phyloP scores from a whole-genome alignment of 2,329 filamentous ascomycete genomes.

The Alternaria atra region DNA sequence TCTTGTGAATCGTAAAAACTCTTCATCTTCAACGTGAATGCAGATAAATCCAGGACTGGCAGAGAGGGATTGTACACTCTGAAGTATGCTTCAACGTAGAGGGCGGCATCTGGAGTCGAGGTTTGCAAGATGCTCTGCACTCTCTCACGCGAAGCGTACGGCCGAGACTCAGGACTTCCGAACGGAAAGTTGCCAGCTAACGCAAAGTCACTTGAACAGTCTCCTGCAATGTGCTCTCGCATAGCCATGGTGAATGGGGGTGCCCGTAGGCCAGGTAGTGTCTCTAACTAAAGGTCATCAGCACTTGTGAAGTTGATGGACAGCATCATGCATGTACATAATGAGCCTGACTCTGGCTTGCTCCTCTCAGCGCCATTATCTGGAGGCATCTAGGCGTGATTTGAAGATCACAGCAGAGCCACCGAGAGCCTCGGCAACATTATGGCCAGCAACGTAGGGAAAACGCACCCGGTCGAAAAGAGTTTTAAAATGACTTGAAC shows the following conservation, averaged over 20 bases:
- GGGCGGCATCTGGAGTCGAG: not conserved
- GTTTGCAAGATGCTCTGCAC: not conserved
- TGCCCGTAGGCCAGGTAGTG: too few relatives aligned
- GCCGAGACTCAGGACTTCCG: slow-evolving; percentile 22
- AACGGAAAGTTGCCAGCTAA: slow-evolving; percentile 34
- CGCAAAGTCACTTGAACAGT: slow-evolving; percentile 27
- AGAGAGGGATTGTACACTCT: not conserved
- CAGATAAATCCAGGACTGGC: not conserved
- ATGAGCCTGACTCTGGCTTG: too few relatives aligned
- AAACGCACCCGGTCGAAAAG: slow-evolving; percentile 10
- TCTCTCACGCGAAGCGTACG: slow-evolving; percentile 18
- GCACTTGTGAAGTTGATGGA: too few relatives aligned
- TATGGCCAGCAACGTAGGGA: not conserved
- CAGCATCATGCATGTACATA: too few relatives aligned
- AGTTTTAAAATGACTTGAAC: slow-evolving; percentile 25
- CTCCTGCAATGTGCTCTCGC: slow-evolving; percentile 18
- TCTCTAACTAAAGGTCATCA: too few relatives aligned
- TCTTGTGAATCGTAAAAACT: not conserved
- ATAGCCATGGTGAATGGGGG: slow-evolving; percentile 21
- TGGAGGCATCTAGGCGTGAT: too few relatives aligned
- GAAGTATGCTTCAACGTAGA: not conserved
- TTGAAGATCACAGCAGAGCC: too few relatives aligned
- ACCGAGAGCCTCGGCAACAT: not conserved
- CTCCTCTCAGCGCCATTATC: too few relatives aligned
- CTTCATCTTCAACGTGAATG: not conserved